phyloP scores from a whole-genome alignment of 164 flowering plant species.

The Liriodendron chinense region DNA sequence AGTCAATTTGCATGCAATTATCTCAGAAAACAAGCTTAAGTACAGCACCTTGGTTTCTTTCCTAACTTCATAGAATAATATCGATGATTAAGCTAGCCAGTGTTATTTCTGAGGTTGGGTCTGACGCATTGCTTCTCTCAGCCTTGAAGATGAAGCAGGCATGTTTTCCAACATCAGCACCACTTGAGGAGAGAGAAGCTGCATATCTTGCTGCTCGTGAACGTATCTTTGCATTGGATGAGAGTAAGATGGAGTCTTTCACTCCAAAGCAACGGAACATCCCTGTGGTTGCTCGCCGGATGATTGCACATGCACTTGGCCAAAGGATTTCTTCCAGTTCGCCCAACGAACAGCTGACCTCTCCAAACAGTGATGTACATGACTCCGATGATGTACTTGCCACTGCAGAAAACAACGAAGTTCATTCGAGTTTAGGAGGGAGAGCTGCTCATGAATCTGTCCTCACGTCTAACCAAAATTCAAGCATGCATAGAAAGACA shows the following conservation, averaged over 20 bases:
- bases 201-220: conserved; percentile 87
- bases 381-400: conserved; percentile 7
- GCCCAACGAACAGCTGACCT: conserved; percentile 11
- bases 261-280: conserved; percentile 56
- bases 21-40: no score
- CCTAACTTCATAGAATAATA: neutral
- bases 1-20: no score
- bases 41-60: no score
- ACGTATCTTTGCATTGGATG: conserved; percentile 63
- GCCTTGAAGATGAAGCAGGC: conserved; percentile 25
- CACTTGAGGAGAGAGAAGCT: conserved; percentile 69
- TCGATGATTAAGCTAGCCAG: neutral
- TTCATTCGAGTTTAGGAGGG: conserved; percentile 1
- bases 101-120: neutral
- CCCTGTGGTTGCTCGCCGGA: conserved; percentile 88
- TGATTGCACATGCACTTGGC: conserved; percentile 95
- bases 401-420: conserved; percentile 16
- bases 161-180: conserved; percentile 26
- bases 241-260: conserved; percentile 29
- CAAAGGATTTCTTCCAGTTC: conserved; percentile 34
- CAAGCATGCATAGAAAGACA: neutral
- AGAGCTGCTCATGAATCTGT: conserved; percentile 15
- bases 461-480: conserved; percentile 11
- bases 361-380: conserved; percentile 9
- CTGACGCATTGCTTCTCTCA: conserved; percentile 23